Percentiles rank a stretch among this genome's conserved stretches.
phyloP scores from a whole-genome alignment of 2,329 filamentous ascomycete species.

The Pyrenophora graminea region DNA sequence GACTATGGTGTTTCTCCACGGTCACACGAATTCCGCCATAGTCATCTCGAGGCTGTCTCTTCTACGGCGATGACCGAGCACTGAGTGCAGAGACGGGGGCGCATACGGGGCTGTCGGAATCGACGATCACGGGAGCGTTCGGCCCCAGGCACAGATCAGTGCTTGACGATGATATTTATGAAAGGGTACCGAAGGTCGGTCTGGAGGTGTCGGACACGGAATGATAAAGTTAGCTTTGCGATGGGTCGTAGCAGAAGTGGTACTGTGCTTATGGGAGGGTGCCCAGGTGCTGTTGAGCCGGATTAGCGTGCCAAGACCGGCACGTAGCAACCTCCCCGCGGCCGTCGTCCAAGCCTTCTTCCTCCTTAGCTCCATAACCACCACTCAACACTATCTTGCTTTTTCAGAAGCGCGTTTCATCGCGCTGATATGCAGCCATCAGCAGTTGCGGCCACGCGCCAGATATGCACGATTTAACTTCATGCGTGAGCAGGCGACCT shows the following conservation, averaged over 20 bases:
- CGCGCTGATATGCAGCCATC: neutral
- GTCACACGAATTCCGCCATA: constrained; percentile 4
- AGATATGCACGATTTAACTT: neutral
- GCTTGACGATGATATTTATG: no score
- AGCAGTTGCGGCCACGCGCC: neutral
- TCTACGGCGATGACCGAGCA: neutral
- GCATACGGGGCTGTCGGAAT: neutral
- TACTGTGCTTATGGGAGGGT: neutral
- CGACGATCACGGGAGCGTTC: no score
- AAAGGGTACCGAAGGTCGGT: neutral
- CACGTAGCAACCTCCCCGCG: neutral
- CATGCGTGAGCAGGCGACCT: neutral
- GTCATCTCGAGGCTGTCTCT: neutral
- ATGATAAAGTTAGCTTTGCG: neutral
- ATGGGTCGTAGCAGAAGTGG: neutral
- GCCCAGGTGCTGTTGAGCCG: constrained; percentile 2
- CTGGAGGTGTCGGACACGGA: neutral
- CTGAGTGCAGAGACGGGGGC: neutral
- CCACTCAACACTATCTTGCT: neutral
- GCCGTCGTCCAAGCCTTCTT: neutral
- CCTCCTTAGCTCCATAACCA: neutral
- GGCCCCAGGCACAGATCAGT: no score
- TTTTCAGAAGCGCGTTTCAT: constrained; percentile 10
- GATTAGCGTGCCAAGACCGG: constrained; percentile 7
- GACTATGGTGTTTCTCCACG: constrained; percentile 10